Conservation (phyloP, 305 asterid species). For the Fraxinus xanthoxyloides region DNA sequence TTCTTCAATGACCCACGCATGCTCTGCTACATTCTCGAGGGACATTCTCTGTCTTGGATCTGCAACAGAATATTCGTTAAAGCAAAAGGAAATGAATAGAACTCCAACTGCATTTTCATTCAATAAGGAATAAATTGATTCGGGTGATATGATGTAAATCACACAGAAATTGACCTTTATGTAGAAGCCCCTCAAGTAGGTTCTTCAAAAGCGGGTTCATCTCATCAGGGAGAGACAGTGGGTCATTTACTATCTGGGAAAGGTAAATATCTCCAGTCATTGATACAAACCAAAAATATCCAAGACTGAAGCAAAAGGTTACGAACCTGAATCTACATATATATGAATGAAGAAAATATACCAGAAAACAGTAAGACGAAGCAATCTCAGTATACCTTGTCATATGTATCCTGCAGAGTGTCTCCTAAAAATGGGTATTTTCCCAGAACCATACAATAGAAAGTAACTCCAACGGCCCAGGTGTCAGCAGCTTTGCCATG, state of each 20-base stretch:
- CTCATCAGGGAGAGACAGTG: constrained; percentile 54
- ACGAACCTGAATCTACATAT: background rate
- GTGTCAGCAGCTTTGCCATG: constrained; percentile 86
- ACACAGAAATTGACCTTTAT: constrained; percentile 57
- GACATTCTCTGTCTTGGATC: constrained; percentile 70
- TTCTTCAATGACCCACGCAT: constrained; percentile 66
- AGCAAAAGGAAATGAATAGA: background rate
- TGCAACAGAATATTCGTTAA: constrained; percentile 24
- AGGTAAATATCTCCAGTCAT: constrained; percentile 14
- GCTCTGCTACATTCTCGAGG: constrained; percentile 54
- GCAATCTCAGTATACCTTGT: constrained; percentile 46
- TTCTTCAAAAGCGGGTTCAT: constrained; percentile 65
- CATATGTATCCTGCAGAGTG: constrained; percentile 92
- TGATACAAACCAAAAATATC: background rate
- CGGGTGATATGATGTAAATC: background rate
- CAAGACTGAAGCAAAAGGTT: background rate
- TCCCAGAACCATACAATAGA: constrained; percentile 69
- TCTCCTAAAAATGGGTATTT: constrained; percentile 90
- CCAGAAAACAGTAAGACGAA: background rate
- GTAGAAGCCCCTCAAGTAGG: constrained; percentile 80
- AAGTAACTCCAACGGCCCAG: constrained; percentile 95
- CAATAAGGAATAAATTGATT: background rate
- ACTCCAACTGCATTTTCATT: background rate
- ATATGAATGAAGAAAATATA: background rate
- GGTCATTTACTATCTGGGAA: constrained; percentile 64